phyloP scores from a whole-genome alignment of 176 grass and related monocot species.

The Alopecurus myosuroides region DNA sequence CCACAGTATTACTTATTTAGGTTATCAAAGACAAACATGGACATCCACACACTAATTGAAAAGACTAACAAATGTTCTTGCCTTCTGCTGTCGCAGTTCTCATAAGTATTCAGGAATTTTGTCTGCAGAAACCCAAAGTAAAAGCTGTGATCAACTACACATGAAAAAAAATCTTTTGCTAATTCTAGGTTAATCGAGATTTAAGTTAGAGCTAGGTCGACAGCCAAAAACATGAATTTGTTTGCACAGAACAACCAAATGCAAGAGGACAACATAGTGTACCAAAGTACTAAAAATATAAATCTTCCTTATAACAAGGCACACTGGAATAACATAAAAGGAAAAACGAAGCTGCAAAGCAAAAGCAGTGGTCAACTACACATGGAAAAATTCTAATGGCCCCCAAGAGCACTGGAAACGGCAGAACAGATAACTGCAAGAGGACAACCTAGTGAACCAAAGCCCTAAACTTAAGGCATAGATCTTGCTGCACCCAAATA shows the following conservation, averaged over 20 bases:
- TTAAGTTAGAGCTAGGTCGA: too few species aligned
- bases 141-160: background rate
- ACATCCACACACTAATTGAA: background rate
- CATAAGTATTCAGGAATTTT: background rate
- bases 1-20: slow-evolving; percentile 4
- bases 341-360: too few species aligned
- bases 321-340: too few species aligned
- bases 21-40: background rate
- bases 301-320: too few species aligned
- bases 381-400: too few species aligned
- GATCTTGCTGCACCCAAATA: background rate
- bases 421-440: too few species aligned
- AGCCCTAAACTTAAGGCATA: too few species aligned
- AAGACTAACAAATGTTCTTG: background rate
- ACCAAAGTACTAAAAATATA: background rate
- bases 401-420: too few species aligned
- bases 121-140: background rate
- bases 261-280: background rate
- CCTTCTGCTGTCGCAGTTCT: background rate
- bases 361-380: too few species aligned
- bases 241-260: background rate
- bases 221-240: background rate
- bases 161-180: background rate
- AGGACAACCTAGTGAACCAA: too few species aligned
- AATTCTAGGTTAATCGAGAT: too few species aligned